These are phyloP conservation scores for Amyloporia xantha DNA, from an alignment of 768 basidiomycete species.

Conservation along the genomic window DNA sequence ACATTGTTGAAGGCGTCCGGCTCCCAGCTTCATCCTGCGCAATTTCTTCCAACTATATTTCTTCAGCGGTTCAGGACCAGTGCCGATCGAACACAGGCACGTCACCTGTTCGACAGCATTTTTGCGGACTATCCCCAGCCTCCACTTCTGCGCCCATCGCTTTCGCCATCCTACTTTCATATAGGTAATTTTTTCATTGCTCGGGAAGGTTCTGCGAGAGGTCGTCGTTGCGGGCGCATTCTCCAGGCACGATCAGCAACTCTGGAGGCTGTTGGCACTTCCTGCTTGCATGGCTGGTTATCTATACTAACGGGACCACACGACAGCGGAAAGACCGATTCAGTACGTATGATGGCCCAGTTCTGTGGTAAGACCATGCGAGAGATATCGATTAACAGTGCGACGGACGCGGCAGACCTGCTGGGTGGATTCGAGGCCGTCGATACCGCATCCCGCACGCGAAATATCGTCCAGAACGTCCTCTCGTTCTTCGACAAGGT, in stretches of 20 bases:
- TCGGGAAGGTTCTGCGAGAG: slow-evolving; percentile 29
- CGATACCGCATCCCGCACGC: slow-evolving; percentile 40
- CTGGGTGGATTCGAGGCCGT: slow-evolving; percentile 95
- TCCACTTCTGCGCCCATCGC: slow-evolving; percentile 24
- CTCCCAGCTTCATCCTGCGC: slow-evolving; percentile 42
- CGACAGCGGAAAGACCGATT: slow-evolving; percentile 71
- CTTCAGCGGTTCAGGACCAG: slow-evolving; percentile 76
- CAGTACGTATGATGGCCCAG: slow-evolving; percentile 65
- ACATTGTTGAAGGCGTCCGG: slow-evolving; percentile 37
- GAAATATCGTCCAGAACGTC: slow-evolving; percentile 34
- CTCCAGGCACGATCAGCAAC: slow-evolving; percentile 57
- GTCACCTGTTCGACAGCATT: slow-evolving; percentile 44
- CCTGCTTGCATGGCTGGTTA: slow-evolving; percentile 75
- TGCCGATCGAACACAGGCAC: slow-evolving; percentile 55
- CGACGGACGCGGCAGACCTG: slow-evolving; percentile 90
- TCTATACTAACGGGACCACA: slow-evolving; percentile 78
- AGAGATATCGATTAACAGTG: slow-evolving; percentile 75
- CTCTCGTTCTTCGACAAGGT: slow-evolving; percentile 19
- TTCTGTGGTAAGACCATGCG: slow-evolving; percentile 60
- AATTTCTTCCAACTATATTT: slow-evolving; percentile 69
- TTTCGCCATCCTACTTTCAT: slow-evolving; percentile 36
- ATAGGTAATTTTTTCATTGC: slow-evolving; percentile 53
- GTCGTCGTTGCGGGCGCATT: slow-evolving; percentile 40
- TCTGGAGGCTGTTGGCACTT: slow-evolving; percentile 70
- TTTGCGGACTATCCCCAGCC: slow-evolving; percentile 30